Base-by-base conservation (phyloP, 148 eudicot species). In the Fagopyrum tataricum region DNA sequence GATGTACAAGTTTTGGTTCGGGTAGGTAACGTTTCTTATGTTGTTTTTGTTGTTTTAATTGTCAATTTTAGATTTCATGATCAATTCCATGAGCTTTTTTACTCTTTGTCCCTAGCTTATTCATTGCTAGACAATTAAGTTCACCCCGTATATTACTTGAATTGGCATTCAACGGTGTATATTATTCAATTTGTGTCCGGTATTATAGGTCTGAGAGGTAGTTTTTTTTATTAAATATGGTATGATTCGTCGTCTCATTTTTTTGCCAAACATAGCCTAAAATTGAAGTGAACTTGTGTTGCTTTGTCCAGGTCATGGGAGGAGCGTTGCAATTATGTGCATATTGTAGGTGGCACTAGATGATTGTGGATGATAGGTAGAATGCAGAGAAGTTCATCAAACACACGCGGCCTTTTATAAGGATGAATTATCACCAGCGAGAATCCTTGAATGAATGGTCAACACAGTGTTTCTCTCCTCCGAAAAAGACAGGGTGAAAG, bases 321-420 rank as follows among this genome's bases (percentile, higher is more conserved):
- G 98, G 82, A 93, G 98, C 74, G 97, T 93, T 40, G 97, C 98
- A 12, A 95, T 93, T 21, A 86, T 79, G 86, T 93, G 97, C 46
- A 95, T 95, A 0, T 41, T 93, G 77, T 77, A 91, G 79, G 92
- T 89, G 67, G 92, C 95, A 73, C 77, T 93, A 75, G 97, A 91
- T n/a, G 61, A 82, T 79, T 39, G 92, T 84, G 6, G 95, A 93
- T 52, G 89, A 91, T 72, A 91, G 98, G 98, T 91, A 91, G 82
- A 81, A 79, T 76, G 98, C 97, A 13, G 98, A 91, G 82, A 91
- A 89, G 77, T 74, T 93, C 55, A 85, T 91, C 13, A 67, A 75
- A 75, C 78, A 82, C 75, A 85, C 61, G 48, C 83, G 98, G 37
- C 97, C 97, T 31, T 85, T 76, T 76, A 93, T 93, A 67, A 79